A percentile compares a stretch with the other conserved stretches of the same genome.
phyloP scores from a whole-genome alignment of 345 rosid genomes.

The Erucastrum elatum region DNA sequence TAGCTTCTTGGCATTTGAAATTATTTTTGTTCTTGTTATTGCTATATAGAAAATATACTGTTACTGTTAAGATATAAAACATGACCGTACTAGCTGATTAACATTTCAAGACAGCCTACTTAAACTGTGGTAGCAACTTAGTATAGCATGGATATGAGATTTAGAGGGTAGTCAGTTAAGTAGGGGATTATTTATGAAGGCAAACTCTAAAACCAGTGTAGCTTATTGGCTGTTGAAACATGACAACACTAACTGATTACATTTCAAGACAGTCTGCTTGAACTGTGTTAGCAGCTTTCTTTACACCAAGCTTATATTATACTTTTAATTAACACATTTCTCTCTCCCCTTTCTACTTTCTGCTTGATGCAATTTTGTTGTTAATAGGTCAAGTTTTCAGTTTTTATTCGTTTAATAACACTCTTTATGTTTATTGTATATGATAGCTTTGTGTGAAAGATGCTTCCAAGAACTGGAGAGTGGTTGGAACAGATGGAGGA shows the following conservation, averaged over 20 bases:
- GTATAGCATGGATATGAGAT: no score
- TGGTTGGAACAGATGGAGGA: not conserved
- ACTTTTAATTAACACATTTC: not conserved
- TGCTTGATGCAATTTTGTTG: not conserved
- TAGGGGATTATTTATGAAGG: no score
- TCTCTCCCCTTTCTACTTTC: not conserved
- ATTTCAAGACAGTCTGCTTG: not conserved
- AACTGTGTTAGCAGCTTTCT: constrained; percentile 7
- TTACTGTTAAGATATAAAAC: not conserved
- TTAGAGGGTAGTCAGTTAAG: no score
- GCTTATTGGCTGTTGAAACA: no score
- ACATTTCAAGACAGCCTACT: no score
- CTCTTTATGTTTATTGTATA: not conserved
- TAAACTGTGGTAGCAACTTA: no score
- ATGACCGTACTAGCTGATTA: no score
- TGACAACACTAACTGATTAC: constrained; percentile 11
- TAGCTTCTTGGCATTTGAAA: constrained; percentile 5
- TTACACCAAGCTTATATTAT: not conserved
- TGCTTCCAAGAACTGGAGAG: not conserved
- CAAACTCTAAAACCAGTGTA: no score
- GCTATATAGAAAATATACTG: not conserved
- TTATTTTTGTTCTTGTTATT: not conserved
- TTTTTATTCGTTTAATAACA: not conserved
- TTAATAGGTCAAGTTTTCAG: not conserved
- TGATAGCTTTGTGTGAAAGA: constrained; percentile 24